Evolutionary conservation across 1,139 yeast genomes (phyloP), one percentile per base, ranked within the genome.

Genomic region (Kazachstania sp.): DNA sequence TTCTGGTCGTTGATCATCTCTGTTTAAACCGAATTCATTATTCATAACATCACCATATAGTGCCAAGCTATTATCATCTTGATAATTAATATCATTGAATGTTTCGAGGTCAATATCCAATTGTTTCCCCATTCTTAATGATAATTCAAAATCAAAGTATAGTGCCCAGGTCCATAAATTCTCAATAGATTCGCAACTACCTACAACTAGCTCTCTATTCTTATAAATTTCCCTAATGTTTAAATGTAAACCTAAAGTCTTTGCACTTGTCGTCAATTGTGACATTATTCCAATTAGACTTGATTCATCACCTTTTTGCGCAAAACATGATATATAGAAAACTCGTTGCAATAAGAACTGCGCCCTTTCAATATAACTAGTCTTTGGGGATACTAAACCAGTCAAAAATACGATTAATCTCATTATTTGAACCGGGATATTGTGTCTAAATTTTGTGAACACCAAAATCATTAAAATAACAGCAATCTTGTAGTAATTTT

Each of bases 61-160:
- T 29, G 18, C 34, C n/a, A 39, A 15, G 11, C 16, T 23, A 15
- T 30, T 31, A 18, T 39, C 42, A 13, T 43, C 49, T 4, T 44
- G 34, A 11, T 49, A 50, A 46, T 59, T 53, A 18, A 57, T 51
- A 16, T 40, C 40, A 19, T 45, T 31, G 29, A 47, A 54, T 1
- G 52, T 49, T 12, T 32, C 29, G 11, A 20, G 20, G 15, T 54
- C 59, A 11, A 58, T 54, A 12, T 58, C 45, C 31, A 64, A 39
- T 1, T 66, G 65, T 5, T 56, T 45, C 1, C 71, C 71, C 23
- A 56, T 49, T 19, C 57, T 51, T 29, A 63, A 54, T 0, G 71
- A 55, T 1, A 57, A 18, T 2, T 49, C 46, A 12, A 61, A 56
- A 52, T 69, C 72, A 15, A 53, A 52, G n/a, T 47, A 52, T 28